A percentile compares a stretch with the other conserved stretches of the same genome.
These are phyloP conservation scores for Penicillium bovifimosum DNA, from an alignment of 495 filamentous ascomycete genomes.

Conservation along the genomic window DNA sequence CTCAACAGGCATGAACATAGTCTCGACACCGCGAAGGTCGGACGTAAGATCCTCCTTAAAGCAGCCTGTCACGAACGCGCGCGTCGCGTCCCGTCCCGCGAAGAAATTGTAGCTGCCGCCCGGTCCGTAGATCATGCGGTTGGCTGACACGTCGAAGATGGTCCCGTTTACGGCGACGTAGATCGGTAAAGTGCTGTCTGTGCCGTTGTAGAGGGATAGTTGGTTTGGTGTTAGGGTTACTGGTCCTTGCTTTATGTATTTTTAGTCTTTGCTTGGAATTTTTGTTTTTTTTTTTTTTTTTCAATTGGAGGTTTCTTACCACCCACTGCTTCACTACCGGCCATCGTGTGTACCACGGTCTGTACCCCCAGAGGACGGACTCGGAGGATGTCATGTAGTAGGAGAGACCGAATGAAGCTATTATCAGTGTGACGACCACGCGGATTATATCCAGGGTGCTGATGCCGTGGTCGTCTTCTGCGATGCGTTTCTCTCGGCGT, in stretches of 20 bases:
- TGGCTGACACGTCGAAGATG: slow-evolving; percentile 87
- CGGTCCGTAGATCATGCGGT: slow-evolving; percentile 74
- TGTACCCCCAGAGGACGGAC: slow-evolving; percentile 61
- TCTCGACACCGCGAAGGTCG: slow-evolving; percentile 81
- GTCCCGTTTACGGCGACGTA: slow-evolving; percentile 89
- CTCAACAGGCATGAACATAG: slow-evolving; percentile 78
- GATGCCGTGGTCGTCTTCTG: slow-evolving; percentile 31
- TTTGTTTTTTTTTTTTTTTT: neutral
- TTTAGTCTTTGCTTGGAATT: too few relatives aligned
- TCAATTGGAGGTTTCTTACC: slow-evolving; percentile 36
- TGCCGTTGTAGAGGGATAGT: slow-evolving; percentile 74
- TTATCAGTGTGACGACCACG: slow-evolving; percentile 59
- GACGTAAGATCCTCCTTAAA: slow-evolving; percentile 78
- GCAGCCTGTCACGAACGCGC: slow-evolving; percentile 94
- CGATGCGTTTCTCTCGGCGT: slow-evolving; percentile 5
- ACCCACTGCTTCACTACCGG: slow-evolving; percentile 58
- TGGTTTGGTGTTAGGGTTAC: slow-evolving; percentile 63
- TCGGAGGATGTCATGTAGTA: slow-evolving; percentile 73
- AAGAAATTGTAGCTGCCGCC: slow-evolving; percentile 87
- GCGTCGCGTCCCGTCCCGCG: slow-evolving; percentile 77
- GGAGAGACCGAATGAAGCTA: slow-evolving; percentile 66
- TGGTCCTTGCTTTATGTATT: slow-evolving; percentile 42
- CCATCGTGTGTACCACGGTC: slow-evolving; percentile 61
- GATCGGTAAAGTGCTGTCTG: slow-evolving; percentile 67
- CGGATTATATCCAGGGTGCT: slow-evolving; percentile 70